Evolutionary conservation across 192 early-diverging fungal species (phyloP).

Genomic region (Backusella macrospora): DNA sequence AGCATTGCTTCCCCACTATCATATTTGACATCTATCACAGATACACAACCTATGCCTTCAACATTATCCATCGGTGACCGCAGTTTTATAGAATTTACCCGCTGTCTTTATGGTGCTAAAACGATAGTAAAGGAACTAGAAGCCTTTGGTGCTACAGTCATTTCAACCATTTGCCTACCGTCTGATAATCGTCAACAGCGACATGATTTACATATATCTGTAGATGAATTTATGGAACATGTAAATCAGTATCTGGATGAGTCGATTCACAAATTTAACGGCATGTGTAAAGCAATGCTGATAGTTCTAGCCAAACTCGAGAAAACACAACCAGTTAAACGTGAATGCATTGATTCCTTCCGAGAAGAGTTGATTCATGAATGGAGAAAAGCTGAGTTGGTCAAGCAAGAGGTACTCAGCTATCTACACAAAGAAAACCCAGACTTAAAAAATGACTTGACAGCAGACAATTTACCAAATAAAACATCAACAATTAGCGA

Average conservation of each 20-base stretch:
- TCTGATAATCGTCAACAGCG: neutral
- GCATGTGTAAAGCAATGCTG: conserved; percentile 26
- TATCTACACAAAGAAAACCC: neutral
- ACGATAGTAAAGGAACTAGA: conserved; percentile 32
- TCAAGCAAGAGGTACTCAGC: conserved; percentile 2
- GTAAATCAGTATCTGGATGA: conserved; percentile 22
- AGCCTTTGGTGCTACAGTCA: conserved; percentile 20
- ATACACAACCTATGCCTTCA: neutral
- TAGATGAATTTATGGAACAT: conserved; percentile 18
- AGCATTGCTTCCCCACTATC: neutral
- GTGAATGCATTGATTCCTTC: conserved; percentile 28
- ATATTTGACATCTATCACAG: neutral
- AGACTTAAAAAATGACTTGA: no score
- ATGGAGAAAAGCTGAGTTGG: conserved; percentile 22
- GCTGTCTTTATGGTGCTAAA: conserved; percentile 31
- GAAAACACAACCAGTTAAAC: neutral
- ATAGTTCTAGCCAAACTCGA: conserved; percentile 25
- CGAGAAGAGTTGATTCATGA: conserved; percentile 23
- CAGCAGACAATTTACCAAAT: no score
- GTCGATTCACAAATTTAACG: conserved; percentile 25
- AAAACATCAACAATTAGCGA: neutral
- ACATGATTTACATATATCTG: conserved; percentile 6
- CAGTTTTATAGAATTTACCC: conserved; percentile 30
- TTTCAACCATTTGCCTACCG: conserved; percentile 16
- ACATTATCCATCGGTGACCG: conserved; percentile 18